Base-by-base conservation (phyloP, 345 rosid species). In the Gossypium thurberi region DNA sequence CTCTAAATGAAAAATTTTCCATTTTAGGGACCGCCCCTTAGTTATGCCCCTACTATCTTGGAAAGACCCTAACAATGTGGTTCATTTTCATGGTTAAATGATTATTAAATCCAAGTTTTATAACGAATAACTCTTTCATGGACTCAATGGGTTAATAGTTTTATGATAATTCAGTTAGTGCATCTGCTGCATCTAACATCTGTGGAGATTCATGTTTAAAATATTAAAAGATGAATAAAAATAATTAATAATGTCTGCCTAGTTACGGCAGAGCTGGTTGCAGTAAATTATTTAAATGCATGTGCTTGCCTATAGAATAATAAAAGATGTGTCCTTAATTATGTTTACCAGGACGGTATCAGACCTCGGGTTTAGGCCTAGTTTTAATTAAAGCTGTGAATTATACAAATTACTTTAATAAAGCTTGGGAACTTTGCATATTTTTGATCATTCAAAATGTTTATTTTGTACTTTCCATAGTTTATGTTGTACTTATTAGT, bases 71-170 rank as follows among this genome's bases (percentile, higher is more conserved):
- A 53, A 53, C 44, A 26, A 8, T 53, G 8, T 37, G 20, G 61
- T 62, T 20, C 56, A 37, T 62, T 7, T 33, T 33, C 56, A 33
- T 73, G 58, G 59, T 57, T 70, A 64, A 72, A 33, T 70, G 52
- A 50, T 50, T 70, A 57, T 33, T 5, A 33, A 68, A 70, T 59
- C 46, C n/a, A 43, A 46, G 37, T 73, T 75, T 40, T 21, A 47
- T 53, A 63, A 37, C 21, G 37, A 28, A 46, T 63, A 5, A 42
- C 62, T 59, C 58, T 44, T 3, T 12, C 15, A n/a, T 21, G 17
- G 37, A 53, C 5, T 52, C 20, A 6, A 33, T 43, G 48, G 56
- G 15, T 33, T 33, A 4, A 33, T 33, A 33, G 6, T 33, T 0
- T 33, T 33, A 33, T 33, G 37, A 33, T 33, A 33, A 33, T 33